Base-by-base conservation (phyloP, 1,284 basidiomycete species). In the Veloboletus limbatus region DNA sequence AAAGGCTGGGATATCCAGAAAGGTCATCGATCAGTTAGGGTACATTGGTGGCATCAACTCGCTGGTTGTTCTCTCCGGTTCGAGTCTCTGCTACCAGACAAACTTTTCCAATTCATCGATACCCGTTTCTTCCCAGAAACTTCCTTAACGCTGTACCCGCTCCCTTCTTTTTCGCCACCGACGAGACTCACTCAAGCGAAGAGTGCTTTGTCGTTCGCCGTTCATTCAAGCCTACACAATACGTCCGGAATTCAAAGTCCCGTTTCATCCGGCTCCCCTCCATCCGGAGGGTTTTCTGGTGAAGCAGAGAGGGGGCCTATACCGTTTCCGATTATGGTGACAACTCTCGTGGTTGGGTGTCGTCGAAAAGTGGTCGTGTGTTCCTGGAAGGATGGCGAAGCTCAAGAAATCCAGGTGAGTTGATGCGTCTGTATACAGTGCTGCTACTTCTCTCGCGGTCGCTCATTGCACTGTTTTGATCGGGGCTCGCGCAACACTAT, bases 311-410 rank as follows among this genome's bases (percentile, higher is more conserved):
- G 73, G 13, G 40, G 6, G 1, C 21, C 25, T 25, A 45, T 51
- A 1, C 53, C 48, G 13, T 77, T 84, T 21, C 79, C 82, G 11
- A 76, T 76, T 3, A 65, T 84, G 14, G 72, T 90, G n/a, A 89
- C 90, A 1, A 78, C 81, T 47, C 73, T 99, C 8, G 77, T 92
- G 4, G 76, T 98, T 7, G 95, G 92, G 13, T 95, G 93, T 59
- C 74, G 86, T 54, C 79, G 94, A 52, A 92, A 87, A 63, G 78
- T 93, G 1, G 81, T 96, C 2, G 69, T 97, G 10, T 94, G 93
- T 61, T 77, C 80, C 4, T 97, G 93, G 92, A 85, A 79, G 53
- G 88, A 93, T 56, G 88, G 90, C 18, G 85, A 90, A 56, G 77
- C 85, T 34, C 85, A 88, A 62, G 85, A 85, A 36, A 71, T 77